Evolutionary conservation across 2,329 filamentous ascomycete genomes (phyloP), one percentile per base, ranked within the genome.

Genomic region (Parasarocladium wereldwijsianum): DNA sequence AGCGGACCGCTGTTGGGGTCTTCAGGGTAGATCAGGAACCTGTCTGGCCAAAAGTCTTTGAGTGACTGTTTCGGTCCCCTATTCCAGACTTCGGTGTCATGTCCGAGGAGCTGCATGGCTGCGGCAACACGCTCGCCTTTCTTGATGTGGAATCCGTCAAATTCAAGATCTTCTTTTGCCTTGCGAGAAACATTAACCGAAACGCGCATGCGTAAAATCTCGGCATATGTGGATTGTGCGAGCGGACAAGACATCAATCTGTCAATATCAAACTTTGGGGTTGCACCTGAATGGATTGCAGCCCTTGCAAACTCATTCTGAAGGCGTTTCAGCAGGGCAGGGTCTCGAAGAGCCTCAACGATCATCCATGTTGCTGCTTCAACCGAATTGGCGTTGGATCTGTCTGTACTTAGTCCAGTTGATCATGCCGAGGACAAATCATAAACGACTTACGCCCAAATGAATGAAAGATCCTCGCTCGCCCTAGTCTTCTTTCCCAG

Each of bases 21-120:
- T 5, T 36, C 36, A 4, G 36, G 31, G 18, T 41, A 38, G 7
- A 30, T 28, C 5, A 42, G 8, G 11, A 40, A 38, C 8, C 40
- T 25, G 3, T 36, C 37, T 3, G 38, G 35, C 40, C 38, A 42
- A 24, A 42, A 39, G 16, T 35, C 32, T 5, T 26, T 20, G 2
- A 35, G 30, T 5, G 31, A 14, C 11, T 37, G 2, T 17, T 22
- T 12, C 9, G 26, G 17, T 13, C 33, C 29, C 18, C 8, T 24
- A 18, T 31, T 31, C 40, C 40, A 42, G 1, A 36, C 29, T 3
- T 24, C 21, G 8, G 35, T 32, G 17, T 42, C 37, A 14, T 8
- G 17, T 14, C 12, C 5, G 10, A 17, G 27, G 10, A 13, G 10
- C 5, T 21, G 5, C 8, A 12, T 22, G 7, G 27, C 8, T 4